Conservation (phyloP, 1,139 yeast species). For the Suhomyces bribrorum region DNA sequence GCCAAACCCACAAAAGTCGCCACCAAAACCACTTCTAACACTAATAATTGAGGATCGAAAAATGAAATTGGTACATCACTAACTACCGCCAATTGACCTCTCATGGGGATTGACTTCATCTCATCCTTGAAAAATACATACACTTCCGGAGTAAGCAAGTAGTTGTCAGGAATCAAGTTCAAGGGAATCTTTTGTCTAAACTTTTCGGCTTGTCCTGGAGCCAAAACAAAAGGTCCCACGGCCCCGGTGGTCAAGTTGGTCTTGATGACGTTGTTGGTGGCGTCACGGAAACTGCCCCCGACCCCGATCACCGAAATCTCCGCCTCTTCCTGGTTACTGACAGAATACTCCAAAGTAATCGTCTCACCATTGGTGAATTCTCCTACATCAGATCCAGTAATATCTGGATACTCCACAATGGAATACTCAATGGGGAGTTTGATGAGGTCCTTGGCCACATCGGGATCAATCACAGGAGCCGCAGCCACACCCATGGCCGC, state of each 20-base stretch:
- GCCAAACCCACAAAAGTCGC: constrained; percentile 52
- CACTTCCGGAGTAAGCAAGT: constrained; percentile 61
- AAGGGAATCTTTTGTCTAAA: constrained; percentile 59
- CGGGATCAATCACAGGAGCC: constrained; percentile 22
- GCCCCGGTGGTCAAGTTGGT: constrained; percentile 67
- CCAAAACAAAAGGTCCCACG: constrained; percentile 61
- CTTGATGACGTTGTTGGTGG: constrained; percentile 49
- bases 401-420: constrained; percentile 44
- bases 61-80: constrained; percentile 68
- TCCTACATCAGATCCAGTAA: constrained; percentile 37
- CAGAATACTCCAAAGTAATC: constrained; percentile 53
- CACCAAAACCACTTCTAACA: constrained; percentile 57
- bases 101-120: constrained; percentile 58
- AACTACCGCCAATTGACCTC: constrained; percentile 58
- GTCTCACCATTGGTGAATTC: constrained; percentile 54
- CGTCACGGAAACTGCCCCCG: constrained; percentile 69
- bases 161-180: constrained; percentile 58
- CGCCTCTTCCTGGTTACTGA: constrained; percentile 57
- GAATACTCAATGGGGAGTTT: constrained; percentile 43
- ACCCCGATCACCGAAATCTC: constrained; percentile 61
- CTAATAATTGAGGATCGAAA: constrained; percentile 70
- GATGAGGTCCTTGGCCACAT: constrained; percentile 20
- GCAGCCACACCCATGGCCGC: constrained; percentile 15
- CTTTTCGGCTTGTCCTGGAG: constrained; percentile 47
- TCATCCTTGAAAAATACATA: constrained; percentile 54